These are phyloP conservation scores for Delonix regia DNA, from an alignment of 306 rosid genomes.

Conservation along the genomic window DNA sequence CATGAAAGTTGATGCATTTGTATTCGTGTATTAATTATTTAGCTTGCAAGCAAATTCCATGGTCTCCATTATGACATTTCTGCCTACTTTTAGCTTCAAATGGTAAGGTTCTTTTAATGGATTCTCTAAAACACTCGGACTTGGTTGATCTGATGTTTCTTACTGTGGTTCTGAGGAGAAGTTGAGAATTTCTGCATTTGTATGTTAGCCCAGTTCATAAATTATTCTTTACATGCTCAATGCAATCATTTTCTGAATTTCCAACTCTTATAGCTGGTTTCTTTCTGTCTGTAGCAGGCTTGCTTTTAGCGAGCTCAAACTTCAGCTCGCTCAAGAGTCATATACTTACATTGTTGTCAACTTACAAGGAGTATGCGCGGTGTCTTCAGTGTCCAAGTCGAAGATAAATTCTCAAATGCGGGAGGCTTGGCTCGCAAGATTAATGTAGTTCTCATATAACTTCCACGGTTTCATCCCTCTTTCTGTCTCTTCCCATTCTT, in stretches of 20 bases:
- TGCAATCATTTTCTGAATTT: conserved; percentile 20
- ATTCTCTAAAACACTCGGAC: background rate
- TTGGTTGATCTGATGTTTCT: conserved; percentile 43
- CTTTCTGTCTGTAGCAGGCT: background rate
- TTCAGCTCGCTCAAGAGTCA: background rate
- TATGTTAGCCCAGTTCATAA: background rate
- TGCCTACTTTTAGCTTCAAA: conserved; percentile 32
- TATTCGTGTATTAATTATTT: background rate
- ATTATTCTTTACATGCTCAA: conserved; percentile 17
- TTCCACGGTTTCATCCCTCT: background rate
- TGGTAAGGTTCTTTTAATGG: conserved; percentile 15
- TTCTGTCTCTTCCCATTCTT: background rate
- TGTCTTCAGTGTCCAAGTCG: background rate
- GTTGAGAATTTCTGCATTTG: conserved; percentile 30
- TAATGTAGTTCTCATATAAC: background rate
- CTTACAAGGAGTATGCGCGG: background rate
- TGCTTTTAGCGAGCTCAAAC: background rate
- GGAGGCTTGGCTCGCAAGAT: background rate
- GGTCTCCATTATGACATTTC: conserved; percentile 36
- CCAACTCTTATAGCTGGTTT: conserved; percentile 7
- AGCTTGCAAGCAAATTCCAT: conserved; percentile 23
- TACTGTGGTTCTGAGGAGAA: background rate
- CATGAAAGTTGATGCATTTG: background rate
- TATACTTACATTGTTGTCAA: background rate
- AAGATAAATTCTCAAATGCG: no score